A percentile compares a stretch with the other conserved stretches of the same genome.
These are phyloP conservation scores for Trichocomaceae sp. DNA, from an alignment of 2,329 filamentous ascomycete species.

Conservation along the genomic window DNA sequence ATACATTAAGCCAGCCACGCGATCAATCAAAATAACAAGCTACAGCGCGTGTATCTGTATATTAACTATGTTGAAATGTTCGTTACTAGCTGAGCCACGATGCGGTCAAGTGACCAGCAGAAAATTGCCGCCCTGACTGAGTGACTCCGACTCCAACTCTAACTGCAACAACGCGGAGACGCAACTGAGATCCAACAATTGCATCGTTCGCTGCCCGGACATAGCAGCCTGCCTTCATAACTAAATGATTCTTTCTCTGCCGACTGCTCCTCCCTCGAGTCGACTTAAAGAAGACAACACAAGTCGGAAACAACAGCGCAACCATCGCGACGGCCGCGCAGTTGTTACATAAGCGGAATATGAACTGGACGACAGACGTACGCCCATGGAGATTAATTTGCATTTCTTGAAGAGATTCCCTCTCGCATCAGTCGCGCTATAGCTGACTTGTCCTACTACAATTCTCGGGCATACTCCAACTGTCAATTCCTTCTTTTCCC, in stretches of 20 bases:
- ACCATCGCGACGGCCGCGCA: background rate
- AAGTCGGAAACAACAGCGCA: background rate
- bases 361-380: conserved; percentile 1
- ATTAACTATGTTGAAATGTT: too few relatives aligned
- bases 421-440: conserved; percentile 1
- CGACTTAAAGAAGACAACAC: background rate
- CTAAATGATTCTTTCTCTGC: background rate
- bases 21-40: background rate
- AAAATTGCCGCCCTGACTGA: background rate
- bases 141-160: background rate
- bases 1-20: too few relatives aligned
- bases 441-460: background rate
- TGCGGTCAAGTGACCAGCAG: background rate
- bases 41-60: background rate
- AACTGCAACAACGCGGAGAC: background rate
- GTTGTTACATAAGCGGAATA: background rate
- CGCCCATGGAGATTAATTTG: conserved; percentile 6
- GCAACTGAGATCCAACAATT: background rate
- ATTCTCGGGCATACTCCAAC: background rate
- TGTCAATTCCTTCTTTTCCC: background rate
- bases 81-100: background rate
- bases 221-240: background rate
- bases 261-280: background rate
- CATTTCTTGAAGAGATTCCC: conserved; percentile 4
- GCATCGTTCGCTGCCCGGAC: background rate